Evolutionary conservation across 495 filamentous ascomycete species (phyloP).

Genomic region (Daldinia decipiens): DNA sequence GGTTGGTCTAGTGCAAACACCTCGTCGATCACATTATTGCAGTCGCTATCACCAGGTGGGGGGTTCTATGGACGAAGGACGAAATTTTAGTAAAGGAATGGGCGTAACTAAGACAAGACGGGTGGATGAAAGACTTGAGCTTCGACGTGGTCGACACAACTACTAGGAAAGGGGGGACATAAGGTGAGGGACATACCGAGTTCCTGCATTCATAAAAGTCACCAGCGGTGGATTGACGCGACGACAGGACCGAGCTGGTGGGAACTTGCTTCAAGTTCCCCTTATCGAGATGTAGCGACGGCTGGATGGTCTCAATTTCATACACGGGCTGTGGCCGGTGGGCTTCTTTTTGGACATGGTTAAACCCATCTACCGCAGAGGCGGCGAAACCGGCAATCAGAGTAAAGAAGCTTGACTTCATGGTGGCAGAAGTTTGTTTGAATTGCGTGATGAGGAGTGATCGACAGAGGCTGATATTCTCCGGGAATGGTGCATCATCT

Average conservation of each 20-base stretch:
- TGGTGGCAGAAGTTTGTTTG: slow-evolving; percentile 34
- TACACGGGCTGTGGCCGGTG: slow-evolving; percentile 36
- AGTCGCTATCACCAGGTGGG: slow-evolving; percentile 47
- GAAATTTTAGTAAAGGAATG: slow-evolving; percentile 13
- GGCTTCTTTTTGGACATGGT: slow-evolving; percentile 26
- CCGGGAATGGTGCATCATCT: slow-evolving; percentile 30
- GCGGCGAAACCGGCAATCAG: slow-evolving; percentile 46
- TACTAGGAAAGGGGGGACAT: slow-evolving; percentile 1
- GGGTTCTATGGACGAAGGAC: slow-evolving; percentile 40
- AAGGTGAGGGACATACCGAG: slow-evolving; percentile 44
- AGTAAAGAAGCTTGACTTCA: slow-evolving; percentile 51
- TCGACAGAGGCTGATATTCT: slow-evolving; percentile 35
- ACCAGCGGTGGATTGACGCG: slow-evolving; percentile 36
- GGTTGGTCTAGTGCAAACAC: slow-evolving; percentile 47
- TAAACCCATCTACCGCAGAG: slow-evolving; percentile 33
- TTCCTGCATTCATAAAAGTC: slow-evolving; percentile 55
- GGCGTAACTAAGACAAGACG: not conserved
- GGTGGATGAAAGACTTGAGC: not conserved
- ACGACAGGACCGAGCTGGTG: slow-evolving; percentile 27
- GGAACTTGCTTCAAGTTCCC: slow-evolving; percentile 45
- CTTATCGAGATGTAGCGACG: slow-evolving; percentile 40
- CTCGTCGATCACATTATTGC: slow-evolving; percentile 49
- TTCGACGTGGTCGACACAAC: not conserved
- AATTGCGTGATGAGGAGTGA: slow-evolving; percentile 33
- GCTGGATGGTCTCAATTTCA: slow-evolving; percentile 34